A percentile compares a stretch with the other conserved stretches of the same genome.
Conservation (phyloP, 768 basidiomycete species). For the Tephrocybe sp. region DNA sequence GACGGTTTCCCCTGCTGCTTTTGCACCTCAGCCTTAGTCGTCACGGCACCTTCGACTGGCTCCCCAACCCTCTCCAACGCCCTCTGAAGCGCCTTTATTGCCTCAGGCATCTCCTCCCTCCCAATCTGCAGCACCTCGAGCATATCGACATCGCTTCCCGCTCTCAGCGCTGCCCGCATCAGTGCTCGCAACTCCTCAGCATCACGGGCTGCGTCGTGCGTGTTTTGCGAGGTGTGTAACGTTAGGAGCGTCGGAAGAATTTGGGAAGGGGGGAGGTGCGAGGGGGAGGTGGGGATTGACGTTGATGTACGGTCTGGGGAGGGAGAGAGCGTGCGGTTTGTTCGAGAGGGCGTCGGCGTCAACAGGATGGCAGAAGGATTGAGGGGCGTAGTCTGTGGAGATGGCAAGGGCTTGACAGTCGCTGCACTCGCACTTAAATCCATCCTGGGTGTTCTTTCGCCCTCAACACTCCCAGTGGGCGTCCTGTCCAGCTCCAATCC, state of each 20-base stretch:
- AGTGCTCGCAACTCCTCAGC: slow-evolving; percentile 54
- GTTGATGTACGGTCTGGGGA: background rate
- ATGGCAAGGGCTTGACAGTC: background rate
- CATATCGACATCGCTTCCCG: slow-evolving; percentile 64
- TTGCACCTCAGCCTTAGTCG: slow-evolving; percentile 7
- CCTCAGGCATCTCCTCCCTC: slow-evolving; percentile 74
- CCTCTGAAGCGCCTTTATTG: slow-evolving; percentile 77
- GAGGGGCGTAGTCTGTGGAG: background rate
- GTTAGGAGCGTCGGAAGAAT: slow-evolving; percentile 23
- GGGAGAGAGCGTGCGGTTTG: slow-evolving; percentile 11
- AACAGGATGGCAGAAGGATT: background rate
- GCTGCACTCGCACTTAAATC: background rate
- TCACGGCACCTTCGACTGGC: slow-evolving; percentile 9
- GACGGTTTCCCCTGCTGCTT: background rate
- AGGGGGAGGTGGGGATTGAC: slow-evolving; percentile 12
- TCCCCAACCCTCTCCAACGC: slow-evolving; percentile 53
- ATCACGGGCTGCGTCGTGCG: slow-evolving; percentile 52
- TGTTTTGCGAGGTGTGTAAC: slow-evolving; percentile 38
- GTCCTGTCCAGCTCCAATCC: background rate
- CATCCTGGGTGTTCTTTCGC: background rate
- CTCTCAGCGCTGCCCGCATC: slow-evolving; percentile 56
- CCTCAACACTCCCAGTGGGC: background rate
- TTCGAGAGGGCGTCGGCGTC: slow-evolving; percentile 5
- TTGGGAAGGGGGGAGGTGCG: slow-evolving; percentile 7
- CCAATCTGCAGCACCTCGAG: slow-evolving; percentile 60